Conservation (phyloP, 2,329 filamentous ascomycete species). For the Fusarium sp. region DNA sequence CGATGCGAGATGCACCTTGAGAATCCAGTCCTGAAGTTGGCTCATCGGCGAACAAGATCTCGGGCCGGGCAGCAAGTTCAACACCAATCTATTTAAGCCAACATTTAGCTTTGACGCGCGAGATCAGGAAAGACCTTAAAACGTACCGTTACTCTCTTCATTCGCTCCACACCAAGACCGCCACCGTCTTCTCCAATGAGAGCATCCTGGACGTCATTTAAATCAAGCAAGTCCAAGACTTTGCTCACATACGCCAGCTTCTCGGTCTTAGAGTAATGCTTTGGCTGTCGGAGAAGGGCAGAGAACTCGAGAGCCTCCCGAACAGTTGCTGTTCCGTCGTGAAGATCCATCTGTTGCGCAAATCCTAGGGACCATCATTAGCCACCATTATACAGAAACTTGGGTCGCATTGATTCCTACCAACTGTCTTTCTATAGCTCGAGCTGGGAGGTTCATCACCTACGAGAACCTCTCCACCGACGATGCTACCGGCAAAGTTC, state of each 20-base stretch:
- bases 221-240: not conserved
- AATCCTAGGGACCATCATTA: not conserved
- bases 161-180: not conserved
- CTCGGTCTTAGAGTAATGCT: not conserved
- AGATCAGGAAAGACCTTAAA: accelerated
- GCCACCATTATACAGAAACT: no score
- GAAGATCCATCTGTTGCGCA: not conserved
- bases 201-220: not conserved
- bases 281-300: not conserved
- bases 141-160: not conserved
- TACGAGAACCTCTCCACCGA: not conserved
- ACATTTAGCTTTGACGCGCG: not conserved
- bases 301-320: not conserved
- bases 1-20: not conserved
- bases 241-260: not conserved
- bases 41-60: not conserved
- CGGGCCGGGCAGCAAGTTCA: not conserved
- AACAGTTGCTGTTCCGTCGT: not conserved
- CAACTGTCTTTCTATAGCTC: not conserved
- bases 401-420: not conserved
- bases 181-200: not conserved
- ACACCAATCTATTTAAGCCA: not conserved
- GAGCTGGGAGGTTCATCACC: not conserved
- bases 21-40: not conserved
- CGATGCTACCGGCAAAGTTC: not conserved